Conservation (phyloP, 345 rosid genomes). For the Eucalyptus rudis region DNA sequence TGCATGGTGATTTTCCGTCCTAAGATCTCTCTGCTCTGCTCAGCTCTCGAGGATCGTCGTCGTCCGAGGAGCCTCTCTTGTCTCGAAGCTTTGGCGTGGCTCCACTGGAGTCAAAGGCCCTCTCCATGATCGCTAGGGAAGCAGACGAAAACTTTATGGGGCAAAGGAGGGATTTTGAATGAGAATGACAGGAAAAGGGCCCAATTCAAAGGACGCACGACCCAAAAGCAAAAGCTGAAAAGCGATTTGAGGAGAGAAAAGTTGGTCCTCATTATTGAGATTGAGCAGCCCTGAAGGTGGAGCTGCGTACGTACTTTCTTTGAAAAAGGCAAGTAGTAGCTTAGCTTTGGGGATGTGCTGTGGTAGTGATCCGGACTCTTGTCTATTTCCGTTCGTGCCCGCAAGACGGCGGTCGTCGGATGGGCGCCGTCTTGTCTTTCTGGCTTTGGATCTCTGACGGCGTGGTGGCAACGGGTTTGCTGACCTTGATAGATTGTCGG, state of each 20-base stretch:
- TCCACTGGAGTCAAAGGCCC: not conserved
- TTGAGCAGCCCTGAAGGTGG: not conserved
- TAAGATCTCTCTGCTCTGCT: not conserved
- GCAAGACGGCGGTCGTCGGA: not conserved
- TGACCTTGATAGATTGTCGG: accelerated
- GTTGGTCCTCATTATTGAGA: not conserved
- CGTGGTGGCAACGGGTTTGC: not conserved
- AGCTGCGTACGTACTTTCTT: not conserved
- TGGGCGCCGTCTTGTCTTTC: not conserved
- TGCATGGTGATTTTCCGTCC: not conserved
- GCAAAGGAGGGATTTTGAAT: not conserved
- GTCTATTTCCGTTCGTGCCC: not conserved
- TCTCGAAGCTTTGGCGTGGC: not conserved
- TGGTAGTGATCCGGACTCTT: not conserved
- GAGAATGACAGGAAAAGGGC: not conserved
- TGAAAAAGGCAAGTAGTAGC: not conserved
- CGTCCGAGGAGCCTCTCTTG: not conserved
- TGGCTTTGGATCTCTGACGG: not conserved
- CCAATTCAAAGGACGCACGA: not conserved
- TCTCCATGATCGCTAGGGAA: not conserved
- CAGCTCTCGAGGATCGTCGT: not conserved
- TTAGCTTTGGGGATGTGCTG: not conserved
- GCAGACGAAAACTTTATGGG: not conserved
- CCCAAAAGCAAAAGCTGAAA: not conserved
- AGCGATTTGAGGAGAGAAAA: not conserved